phyloP scores from a whole-genome alignment of 2,329 filamentous ascomycete species.

The Fusarium sp. region DNA sequence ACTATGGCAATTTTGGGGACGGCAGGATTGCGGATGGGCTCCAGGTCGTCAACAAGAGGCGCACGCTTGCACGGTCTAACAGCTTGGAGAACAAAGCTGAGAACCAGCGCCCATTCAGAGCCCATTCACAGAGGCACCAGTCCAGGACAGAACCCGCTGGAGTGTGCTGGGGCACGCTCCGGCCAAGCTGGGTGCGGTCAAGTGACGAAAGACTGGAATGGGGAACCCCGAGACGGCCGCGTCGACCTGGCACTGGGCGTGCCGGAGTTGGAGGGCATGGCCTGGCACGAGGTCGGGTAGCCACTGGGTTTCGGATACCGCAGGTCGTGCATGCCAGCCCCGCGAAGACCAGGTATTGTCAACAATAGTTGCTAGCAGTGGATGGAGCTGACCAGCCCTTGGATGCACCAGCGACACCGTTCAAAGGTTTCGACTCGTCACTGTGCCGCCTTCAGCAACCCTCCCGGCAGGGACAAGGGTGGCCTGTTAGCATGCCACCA shows the following conservation, averaged over 20 bases:
- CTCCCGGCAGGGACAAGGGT: conserved; percentile 31
- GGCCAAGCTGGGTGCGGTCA: conserved; percentile 39
- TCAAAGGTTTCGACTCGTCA: conserved; percentile 11
- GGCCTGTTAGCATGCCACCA: conserved; percentile 43
- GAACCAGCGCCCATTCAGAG: neutral
- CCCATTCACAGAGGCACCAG: neutral
- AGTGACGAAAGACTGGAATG: conserved; percentile 43
- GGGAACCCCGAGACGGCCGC: conserved; percentile 36
- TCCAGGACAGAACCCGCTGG: conserved; percentile 20
- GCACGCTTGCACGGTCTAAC: conserved; percentile 7
- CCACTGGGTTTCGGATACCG: conserved; percentile 36
- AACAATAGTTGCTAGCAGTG: conserved; percentile 34
- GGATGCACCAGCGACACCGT: conserved; percentile 36
- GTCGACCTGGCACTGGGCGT: conserved; percentile 38
- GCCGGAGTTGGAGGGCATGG: conserved; percentile 19
- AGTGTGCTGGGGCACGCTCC: conserved; percentile 14
- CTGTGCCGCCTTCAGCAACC: conserved; percentile 37
- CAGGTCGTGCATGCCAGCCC: conserved; percentile 14
- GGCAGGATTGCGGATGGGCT: conserved; percentile 1
- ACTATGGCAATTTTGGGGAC: conserved; percentile 26
- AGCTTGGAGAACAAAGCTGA: neutral
- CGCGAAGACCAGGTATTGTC: conserved; percentile 30
- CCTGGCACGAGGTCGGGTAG: conserved; percentile 34
- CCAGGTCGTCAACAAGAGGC: conserved; percentile 26
- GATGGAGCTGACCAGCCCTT: conserved; percentile 30